Base-by-base conservation (phyloP, 768 basidiomycete genomes). In the Psilocybe subaeruginosa region DNA sequence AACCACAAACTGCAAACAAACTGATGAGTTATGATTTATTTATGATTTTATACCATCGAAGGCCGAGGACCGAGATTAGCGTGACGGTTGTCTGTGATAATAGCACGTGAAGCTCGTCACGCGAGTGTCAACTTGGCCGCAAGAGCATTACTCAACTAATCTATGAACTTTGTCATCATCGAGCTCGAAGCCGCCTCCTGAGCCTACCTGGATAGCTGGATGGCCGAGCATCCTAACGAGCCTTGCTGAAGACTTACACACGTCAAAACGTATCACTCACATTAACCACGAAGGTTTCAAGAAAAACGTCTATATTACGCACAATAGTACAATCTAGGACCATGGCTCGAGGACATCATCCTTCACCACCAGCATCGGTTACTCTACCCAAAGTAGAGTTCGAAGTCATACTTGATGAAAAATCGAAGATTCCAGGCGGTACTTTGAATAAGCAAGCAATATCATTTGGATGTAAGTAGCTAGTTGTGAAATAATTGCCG, bases 391-490 rank as follows among this genome's bases (percentile, higher is more conserved):
- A 85, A 61, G 86, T 86, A n/a, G 83, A 85, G 29, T 92, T 89
- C 60, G 77, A 84, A 51, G 81, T 86, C 64, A 80, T 91, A 27
- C 78, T 86, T 64, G 88, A 89, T 68, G 88, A 88, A 14, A 80
- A 79, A 50, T 81, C 84, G 2, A 83, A 82, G 2, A 79, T 86
- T 49, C 86, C 83, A 17, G 78, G 81, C 12, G 90, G 90, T 8
- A 86, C 89, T 2, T 81, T 84, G 53, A 88, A 92, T 66, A 73
- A 76, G 27, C 83, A 87, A 65, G 84, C 86, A 6, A 76, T 85
- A 68, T 82, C 84, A 17, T 93, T 87, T 76, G 92, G 92, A 61
- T 93, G 92, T 92, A 66, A 66, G 89, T 81, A 6, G 27, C 14
- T 41, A 43, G 14, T 43, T n/a, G 5, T n/a, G 4, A 16, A 35